Conservation (phyloP, 2,329 filamentous ascomycete species). For the Colletotrichum eleusines region DNA sequence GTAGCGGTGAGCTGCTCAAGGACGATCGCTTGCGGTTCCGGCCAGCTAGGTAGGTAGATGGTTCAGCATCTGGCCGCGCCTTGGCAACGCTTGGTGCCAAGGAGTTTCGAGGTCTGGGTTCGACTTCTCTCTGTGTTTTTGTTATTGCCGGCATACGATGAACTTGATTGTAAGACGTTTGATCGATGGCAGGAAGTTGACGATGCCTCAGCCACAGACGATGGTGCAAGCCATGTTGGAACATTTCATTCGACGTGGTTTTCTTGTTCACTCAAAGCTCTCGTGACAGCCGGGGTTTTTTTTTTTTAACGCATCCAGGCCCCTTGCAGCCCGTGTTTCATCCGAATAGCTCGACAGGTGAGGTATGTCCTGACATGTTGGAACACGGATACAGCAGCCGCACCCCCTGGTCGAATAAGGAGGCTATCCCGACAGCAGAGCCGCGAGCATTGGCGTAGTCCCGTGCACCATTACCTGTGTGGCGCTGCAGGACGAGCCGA, state of each 20-base stretch:
- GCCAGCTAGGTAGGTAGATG: conserved; percentile 2
- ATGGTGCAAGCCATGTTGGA: conserved; percentile 21
- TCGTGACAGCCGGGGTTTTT: conserved; percentile 13
- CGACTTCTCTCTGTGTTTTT: conserved; percentile 20
- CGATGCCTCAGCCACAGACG: conserved; percentile 13
- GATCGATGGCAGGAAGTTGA: neutral
- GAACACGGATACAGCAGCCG: conserved; percentile 14
- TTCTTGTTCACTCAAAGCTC: conserved; percentile 26
- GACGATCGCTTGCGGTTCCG: conserved; percentile 6
- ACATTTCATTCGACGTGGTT: conserved; percentile 20
- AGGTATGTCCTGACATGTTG: conserved; percentile 5
- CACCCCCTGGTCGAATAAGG: conserved; percentile 2
- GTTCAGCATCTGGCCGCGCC: conserved; percentile 17
- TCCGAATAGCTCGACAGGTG: conserved; percentile 37
- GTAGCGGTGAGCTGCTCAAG: conserved; percentile 14
- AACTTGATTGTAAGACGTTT: neutral
- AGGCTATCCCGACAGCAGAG: conserved; percentile 1
- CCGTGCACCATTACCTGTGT: conserved; percentile 1
- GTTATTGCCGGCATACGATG: neutral
- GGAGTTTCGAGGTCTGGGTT: conserved; percentile 15
- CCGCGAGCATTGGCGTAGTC: conserved; percentile 2
- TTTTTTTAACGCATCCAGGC: conserved; percentile 23
- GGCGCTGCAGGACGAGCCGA: neutral
- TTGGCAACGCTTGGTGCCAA: conserved; percentile 27
- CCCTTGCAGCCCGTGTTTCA: conserved; percentile 36